A percentile compares a stretch with the other conserved stretches of the same genome.
These are phyloP conservation scores for Salix brachista DNA, from an alignment of 345 rosid genomes.

Conservation along the genomic window DNA sequence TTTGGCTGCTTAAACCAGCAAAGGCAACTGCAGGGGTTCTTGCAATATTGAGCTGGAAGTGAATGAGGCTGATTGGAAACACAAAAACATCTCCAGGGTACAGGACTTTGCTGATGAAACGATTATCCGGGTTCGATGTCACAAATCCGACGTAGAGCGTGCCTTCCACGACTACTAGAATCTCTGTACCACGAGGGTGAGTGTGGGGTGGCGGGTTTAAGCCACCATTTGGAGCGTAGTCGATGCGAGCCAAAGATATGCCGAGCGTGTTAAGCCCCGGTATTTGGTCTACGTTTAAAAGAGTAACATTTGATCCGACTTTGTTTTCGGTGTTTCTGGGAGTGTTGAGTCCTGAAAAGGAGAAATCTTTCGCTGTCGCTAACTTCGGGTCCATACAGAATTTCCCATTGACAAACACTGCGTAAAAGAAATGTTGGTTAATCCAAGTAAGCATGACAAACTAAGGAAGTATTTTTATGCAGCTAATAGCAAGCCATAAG, in stretches of 20 bases:
- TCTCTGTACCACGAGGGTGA: constrained; percentile 5
- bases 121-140: not conserved
- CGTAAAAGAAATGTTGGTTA: not conserved
- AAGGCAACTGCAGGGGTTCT: not conserved
- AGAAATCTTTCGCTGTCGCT: constrained; percentile 5
- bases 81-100: not conserved
- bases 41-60: constrained; percentile 7
- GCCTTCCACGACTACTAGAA: constrained; percentile 1
- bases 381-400: constrained; percentile 6
- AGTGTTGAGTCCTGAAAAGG: not conserved
- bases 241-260: constrained; percentile 2
- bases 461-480: no score
- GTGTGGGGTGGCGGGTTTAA: constrained; percentile 12
- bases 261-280: constrained; percentile 10
- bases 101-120: not conserved
- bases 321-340: not conserved
- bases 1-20: constrained; percentile 8
- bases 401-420: constrained; percentile 15
- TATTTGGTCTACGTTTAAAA: not conserved
- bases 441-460: no score
- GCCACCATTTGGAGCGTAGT: constrained; percentile 9
- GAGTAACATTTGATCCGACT: constrained; percentile 12
- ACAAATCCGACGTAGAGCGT: not conserved
- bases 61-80: constrained; percentile 5
- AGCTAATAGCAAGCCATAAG: no score